Evolutionary conservation across 768 basidiomycete genomes (phyloP).

Genomic region (Tricholoma furcatifolium): DNA sequence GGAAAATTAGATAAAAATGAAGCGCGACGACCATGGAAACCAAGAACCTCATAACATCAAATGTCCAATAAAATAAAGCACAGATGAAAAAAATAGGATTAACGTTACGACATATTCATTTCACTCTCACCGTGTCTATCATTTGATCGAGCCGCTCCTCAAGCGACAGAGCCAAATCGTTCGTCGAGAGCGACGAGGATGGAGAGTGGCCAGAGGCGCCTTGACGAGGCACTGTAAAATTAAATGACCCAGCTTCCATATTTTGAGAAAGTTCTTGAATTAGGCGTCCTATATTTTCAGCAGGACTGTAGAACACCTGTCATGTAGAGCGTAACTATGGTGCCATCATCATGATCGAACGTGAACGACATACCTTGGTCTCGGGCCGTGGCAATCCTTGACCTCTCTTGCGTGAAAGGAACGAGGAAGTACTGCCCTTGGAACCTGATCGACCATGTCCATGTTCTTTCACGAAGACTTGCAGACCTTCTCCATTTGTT

Average conservation of each 20-base stretch:
- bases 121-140: conserved; percentile 46
- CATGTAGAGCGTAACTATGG: conserved; percentile 27
- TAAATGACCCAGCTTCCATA: conserved; percentile 83
- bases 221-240: conserved; percentile 46
- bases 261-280: conserved; percentile 82
- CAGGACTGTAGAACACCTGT: conserved; percentile 74
- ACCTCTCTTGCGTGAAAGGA: conserved; percentile 60
- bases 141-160: conserved; percentile 78
- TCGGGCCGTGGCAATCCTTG: conserved; percentile 68
- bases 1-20: conserved; percentile 23
- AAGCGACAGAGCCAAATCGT: conserved; percentile 65
- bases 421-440: conserved; percentile 62
- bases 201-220: conserved; percentile 46
- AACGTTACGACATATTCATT: conserved; percentile 20
- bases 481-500: conserved; percentile 55
- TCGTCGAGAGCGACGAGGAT: conserved; percentile 63
- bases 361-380: conserved; percentile 63
- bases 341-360: conserved; percentile 14
- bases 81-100: conserved; percentile 18
- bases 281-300: conserved; percentile 77
- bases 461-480: conserved; percentile 79
- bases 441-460: conserved; percentile 70
- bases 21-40: conserved; percentile 17
- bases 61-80: conserved; percentile 20
- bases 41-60: conserved; percentile 13